phyloP scores from a whole-genome alignment of 352 stramenopile species.

The Globisporangium sylvaticum region DNA sequence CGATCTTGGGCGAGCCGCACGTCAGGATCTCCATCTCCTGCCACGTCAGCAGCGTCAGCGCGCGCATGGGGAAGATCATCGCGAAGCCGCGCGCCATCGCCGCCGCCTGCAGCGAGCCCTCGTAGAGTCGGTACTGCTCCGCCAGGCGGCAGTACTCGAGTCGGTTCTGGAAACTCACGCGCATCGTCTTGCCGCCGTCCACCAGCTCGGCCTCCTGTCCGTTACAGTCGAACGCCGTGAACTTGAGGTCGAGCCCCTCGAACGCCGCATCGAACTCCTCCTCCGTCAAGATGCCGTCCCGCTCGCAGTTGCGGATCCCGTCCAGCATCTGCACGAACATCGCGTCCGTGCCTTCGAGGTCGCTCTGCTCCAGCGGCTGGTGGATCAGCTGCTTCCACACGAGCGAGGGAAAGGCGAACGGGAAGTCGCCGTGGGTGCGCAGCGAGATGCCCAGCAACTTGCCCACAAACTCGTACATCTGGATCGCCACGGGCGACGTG shows the following conservation, averaged over 20 bases:
- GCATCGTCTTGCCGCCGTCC: conserved; percentile 51
- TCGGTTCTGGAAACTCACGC: conserved; percentile 84
- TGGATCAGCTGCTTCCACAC: conserved; percentile 92
- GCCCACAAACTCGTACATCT: conserved; percentile 94
- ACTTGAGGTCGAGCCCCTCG: conserved; percentile 68
- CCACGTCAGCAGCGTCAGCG: conserved; percentile 87
- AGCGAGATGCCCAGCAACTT: conserved; percentile 94
- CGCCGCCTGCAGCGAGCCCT: conserved; percentile 62
- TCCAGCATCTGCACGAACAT: conserved; percentile 90
- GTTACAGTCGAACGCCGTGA: conserved; percentile 83
- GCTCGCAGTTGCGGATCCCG: conserved; percentile 79
- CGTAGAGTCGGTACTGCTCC: conserved; percentile 74
- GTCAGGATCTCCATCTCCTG: conserved; percentile 91
- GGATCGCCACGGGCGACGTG: conserved; percentile 80
- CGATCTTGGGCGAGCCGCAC: conserved; percentile 89
- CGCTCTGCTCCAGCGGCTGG: conserved; percentile 66
- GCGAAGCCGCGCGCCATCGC: conserved; percentile 81
- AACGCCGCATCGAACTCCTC: conserved; percentile 80
- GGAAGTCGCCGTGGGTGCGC: conserved; percentile 90
- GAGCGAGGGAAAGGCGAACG: conserved; percentile 89
- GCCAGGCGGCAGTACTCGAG: conserved; percentile 80
- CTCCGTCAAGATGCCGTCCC: conserved; percentile 73
- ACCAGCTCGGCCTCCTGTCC: conserved; percentile 82
- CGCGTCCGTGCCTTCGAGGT: conserved; percentile 88
- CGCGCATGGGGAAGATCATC: conserved; percentile 80